These are phyloP conservation scores for Naganishia vaughanmartiniae DNA, from an alignment of 768 basidiomycete species.

Conservation along the genomic window DNA sequence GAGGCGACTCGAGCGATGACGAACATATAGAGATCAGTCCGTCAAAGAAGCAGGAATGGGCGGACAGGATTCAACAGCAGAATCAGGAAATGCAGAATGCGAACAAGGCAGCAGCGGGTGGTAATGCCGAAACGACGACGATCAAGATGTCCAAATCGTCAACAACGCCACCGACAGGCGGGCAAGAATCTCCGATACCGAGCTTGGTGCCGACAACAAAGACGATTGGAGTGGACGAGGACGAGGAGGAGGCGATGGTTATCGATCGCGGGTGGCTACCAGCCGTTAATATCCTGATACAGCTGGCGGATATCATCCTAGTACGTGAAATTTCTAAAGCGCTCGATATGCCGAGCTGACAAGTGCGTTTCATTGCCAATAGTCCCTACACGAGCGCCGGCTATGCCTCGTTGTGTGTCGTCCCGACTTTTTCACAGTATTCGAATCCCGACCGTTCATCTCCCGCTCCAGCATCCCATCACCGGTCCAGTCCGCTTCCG, in stretches of 20 bases:
- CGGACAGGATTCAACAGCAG: slow-evolving; percentile 2
- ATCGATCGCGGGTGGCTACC: slow-evolving; percentile 17
- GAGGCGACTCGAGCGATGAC: neutral
- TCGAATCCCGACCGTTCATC: neutral
- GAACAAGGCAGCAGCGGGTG: neutral
- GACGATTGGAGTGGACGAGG: slow-evolving; percentile 12
- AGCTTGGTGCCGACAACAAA: neutral
- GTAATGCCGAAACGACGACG: neutral
- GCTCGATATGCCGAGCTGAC: neutral
- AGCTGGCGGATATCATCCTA: slow-evolving; percentile 24
- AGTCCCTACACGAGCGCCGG: slow-evolving; percentile 18
- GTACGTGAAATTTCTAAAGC: neutral
- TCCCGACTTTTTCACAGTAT: slow-evolving; percentile 19
- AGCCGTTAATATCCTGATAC: slow-evolving; percentile 25
- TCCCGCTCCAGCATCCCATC: slow-evolving; percentile 13
- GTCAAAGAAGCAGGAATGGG: slow-evolving; percentile 14
- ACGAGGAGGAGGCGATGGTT: slow-evolving; percentile 21
- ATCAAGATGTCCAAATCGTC: neutral
- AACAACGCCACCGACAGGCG: neutral
- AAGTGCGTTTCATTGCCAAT: neutral
- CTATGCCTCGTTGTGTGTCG: slow-evolving; percentile 23
- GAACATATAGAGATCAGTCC: neutral
- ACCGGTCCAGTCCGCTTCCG: neutral
- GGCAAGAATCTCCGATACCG: neutral
- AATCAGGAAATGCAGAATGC: slow-evolving; percentile 5